Conservation (phyloP, 805 yeast genomes). For the Kazachstania bromeliacearum region DNA sequence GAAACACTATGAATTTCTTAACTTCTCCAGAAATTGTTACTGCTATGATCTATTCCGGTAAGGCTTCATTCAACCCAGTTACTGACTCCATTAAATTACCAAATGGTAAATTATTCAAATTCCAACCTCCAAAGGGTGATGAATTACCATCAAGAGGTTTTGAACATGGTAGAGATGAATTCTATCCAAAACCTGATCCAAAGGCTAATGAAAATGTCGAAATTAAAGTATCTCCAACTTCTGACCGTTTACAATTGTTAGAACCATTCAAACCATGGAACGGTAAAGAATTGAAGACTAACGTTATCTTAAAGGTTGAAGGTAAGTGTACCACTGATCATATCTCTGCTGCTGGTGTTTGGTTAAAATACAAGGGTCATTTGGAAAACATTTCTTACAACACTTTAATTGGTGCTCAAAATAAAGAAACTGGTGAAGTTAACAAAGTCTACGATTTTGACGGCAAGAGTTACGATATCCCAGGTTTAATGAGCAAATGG, state of each 20-base stretch:
- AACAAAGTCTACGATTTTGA: constrained; percentile 82
- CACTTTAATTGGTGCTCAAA: constrained; percentile 93
- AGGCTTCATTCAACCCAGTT: constrained; percentile 82
- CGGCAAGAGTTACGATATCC: constrained; percentile 69
- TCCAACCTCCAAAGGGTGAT: constrained; percentile 70
- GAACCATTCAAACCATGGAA: constrained; percentile 86
- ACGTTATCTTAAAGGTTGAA: constrained; percentile 79
- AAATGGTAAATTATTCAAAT: constrained; percentile 66
- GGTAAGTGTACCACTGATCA: constrained; percentile 99
- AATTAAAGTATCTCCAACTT: constrained; percentile 71
- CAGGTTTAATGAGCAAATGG: constrained; percentile 97
- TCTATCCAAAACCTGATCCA: constrained; percentile 67
- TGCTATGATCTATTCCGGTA: constrained; percentile 92
- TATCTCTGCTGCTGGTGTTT: constrained; percentile 96
- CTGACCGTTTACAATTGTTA: constrained; percentile 83
- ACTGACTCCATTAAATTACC: constrained; percentile 70
- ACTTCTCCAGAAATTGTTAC: constrained; percentile 98
- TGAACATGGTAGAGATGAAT: constrained; percentile 60
- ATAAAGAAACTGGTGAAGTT: constrained; percentile 94
- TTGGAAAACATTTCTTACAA: constrained; percentile 90
- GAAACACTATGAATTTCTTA: constrained; percentile 92
- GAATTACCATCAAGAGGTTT: constrained; percentile 80
- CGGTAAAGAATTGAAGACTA: constrained; percentile 70
- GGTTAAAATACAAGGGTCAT: constrained; percentile 98
- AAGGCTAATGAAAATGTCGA: constrained; percentile 48